These are phyloP conservation scores for Mimosa bimucronata DNA, from an alignment of 306 rosid genomes.

Conservation along the genomic window DNA sequence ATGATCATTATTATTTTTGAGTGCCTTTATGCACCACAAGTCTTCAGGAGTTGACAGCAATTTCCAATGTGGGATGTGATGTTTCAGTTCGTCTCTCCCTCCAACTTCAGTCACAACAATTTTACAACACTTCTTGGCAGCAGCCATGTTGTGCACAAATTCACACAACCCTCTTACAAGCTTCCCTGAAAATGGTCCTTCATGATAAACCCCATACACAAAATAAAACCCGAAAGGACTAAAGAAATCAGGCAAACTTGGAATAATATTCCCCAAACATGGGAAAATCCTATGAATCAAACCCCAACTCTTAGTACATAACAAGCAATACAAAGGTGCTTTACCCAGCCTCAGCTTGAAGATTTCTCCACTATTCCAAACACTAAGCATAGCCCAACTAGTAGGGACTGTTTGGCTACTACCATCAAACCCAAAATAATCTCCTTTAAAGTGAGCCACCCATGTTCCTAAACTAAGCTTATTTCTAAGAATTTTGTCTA, in stretches of 20 bases:
- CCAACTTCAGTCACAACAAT: constrained; percentile 64
- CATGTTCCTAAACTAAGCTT: constrained; percentile 78
- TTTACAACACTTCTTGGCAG: constrained; percentile 48
- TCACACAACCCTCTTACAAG: constrained; percentile 55
- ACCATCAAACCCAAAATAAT: neutral
- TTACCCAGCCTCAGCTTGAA: constrained; percentile 71
- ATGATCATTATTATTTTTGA: constrained; percentile 38
- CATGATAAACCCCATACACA: constrained; percentile 58
- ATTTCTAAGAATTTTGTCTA: constrained; percentile 56
- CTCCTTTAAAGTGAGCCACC: constrained; percentile 65
- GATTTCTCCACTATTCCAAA: constrained; percentile 73
- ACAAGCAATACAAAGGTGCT: constrained; percentile 64
- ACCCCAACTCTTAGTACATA: constrained; percentile 58
- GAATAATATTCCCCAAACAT: constrained; percentile 49
- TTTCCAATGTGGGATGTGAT: constrained; percentile 71
- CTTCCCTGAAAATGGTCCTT: constrained; percentile 62
- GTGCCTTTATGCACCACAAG: constrained; percentile 79
- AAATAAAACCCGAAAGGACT: constrained; percentile 69
- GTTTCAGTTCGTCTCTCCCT: constrained; percentile 45
- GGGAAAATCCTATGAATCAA: constrained; percentile 56
- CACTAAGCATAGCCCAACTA: constrained; percentile 80
- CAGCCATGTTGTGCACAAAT: constrained; percentile 62
- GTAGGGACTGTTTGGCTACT: constrained; percentile 34
- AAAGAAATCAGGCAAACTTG: constrained; percentile 56
- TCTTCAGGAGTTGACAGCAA: constrained; percentile 61